Evolutionary conservation across 176 grass and related monocot species (phyloP).

Genomic region (Tillandsia leiboldiana): DNA sequence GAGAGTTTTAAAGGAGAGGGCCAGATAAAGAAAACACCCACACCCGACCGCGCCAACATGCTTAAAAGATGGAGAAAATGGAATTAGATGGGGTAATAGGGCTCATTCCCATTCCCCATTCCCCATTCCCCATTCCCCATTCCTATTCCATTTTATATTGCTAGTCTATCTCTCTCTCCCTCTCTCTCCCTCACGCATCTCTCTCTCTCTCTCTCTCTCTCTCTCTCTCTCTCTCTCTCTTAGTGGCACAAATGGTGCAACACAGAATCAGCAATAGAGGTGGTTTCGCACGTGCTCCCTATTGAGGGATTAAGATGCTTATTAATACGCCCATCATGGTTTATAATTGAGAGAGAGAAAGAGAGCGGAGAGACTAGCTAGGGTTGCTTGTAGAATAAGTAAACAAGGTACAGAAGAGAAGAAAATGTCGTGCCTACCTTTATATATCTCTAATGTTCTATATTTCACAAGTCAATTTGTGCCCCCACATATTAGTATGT

Average conservation of each 20-base stretch:
- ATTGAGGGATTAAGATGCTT: not conserved
- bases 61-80: not conserved
- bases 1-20: not conserved
- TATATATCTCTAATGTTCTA: too few species aligned
- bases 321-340: not conserved
- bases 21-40: not conserved
- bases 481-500: too few species aligned
- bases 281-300: conserved; percentile 1
- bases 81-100: not conserved
- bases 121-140: not conserved
- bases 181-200: too few species aligned
- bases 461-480: too few species aligned
- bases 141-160: not conserved
- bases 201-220: not conserved
- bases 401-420: not conserved
- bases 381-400: not conserved
- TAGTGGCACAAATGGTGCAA: not conserved
- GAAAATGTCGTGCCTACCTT: too few species aligned
- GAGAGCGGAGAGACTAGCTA: not conserved
- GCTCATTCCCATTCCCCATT: not conserved
- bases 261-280: not conserved
- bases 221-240: not conserved
- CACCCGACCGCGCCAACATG: not conserved
- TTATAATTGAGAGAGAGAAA: not conserved
- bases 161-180: too few species aligned